phyloP scores from a whole-genome alignment of 257 asterid genomes.

The Parsonsia alboflavescens region DNA sequence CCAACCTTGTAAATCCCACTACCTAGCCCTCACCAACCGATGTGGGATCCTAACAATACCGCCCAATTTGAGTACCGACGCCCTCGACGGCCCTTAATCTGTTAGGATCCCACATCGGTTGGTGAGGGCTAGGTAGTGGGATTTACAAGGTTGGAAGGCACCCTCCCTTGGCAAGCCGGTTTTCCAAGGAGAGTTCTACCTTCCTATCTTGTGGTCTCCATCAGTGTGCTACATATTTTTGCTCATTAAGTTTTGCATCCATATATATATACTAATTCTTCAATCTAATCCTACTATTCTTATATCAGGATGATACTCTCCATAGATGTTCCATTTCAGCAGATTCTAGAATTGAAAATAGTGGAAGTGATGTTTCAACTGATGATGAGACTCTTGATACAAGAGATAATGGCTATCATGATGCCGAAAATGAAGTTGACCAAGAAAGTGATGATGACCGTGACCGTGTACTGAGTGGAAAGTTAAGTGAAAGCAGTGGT shows the following conservation, averaged over 20 bases:
- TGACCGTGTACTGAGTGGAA: conserved; percentile 82
- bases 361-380: conserved; percentile 68
- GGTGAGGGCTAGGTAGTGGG: no score
- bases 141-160: no score
- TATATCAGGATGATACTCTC: conserved; percentile 62
- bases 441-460: conserved; percentile 63
- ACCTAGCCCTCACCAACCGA: no score
- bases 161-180: no score
- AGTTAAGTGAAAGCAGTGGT: conserved; percentile 87
- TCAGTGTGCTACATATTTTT: not conserved
- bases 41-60: no score
- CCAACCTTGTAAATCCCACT: no score
- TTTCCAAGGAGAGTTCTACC: no score
- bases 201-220: no score
- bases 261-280: not conserved
- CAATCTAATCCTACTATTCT: conserved; percentile 16
- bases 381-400: conserved; percentile 59
- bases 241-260: not conserved
- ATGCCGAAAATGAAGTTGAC: conserved; percentile 79
- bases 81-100: no score
- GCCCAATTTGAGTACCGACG: no score
- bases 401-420: conserved; percentile 76
- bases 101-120: no score
- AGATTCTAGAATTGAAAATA: conserved; percentile 65
- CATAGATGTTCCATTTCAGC: conserved; percentile 80